Conservation (phyloP, 345 rosid genomes). For the Moricandia moricandioides region DNA sequence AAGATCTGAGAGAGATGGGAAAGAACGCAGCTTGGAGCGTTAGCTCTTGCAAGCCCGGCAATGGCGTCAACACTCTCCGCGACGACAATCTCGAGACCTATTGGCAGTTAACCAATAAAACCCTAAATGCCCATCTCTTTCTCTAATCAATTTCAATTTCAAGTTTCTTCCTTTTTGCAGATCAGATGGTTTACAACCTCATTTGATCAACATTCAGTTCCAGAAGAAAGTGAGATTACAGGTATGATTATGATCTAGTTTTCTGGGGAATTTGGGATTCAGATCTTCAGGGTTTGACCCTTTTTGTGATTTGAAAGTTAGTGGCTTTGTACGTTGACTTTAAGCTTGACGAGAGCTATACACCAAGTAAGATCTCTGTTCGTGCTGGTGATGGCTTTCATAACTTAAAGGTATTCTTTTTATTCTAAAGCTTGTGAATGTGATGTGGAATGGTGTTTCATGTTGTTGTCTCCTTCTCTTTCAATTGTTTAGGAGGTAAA, state of each 20-base stretch:
- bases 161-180: conserved; percentile 32
- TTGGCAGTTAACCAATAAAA: conserved; percentile 64
- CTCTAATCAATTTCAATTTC: background rate
- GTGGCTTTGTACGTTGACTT: conserved; percentile 79
- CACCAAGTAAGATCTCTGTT: conserved; percentile 82
- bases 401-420: conserved; percentile 64
- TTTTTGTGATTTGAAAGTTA: conserved; percentile 43
- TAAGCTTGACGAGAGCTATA: conserved; percentile 94
- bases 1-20: conserved; percentile 82
- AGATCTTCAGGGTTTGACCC: background rate
- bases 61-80: conserved; percentile 79
- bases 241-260: conserved; percentile 32
- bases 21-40: conserved; percentile 96
- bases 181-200: conserved; percentile 97
- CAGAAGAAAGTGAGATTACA: conserved; percentile 94
- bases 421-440: background rate
- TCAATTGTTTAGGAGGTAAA: conserved; percentile 63
- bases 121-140: background rate
- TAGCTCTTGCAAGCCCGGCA: conserved; percentile 94
- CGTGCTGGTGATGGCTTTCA: conserved; percentile 95
- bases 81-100: conserved; percentile 84
- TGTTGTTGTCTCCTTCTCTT: conserved; percentile 2
- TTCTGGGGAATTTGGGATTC: background rate
- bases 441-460: background rate
- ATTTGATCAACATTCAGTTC: conserved; percentile 87